Base-by-base conservation (phyloP, 805 yeast species). In the Spathaspora gorwiae region DNA sequence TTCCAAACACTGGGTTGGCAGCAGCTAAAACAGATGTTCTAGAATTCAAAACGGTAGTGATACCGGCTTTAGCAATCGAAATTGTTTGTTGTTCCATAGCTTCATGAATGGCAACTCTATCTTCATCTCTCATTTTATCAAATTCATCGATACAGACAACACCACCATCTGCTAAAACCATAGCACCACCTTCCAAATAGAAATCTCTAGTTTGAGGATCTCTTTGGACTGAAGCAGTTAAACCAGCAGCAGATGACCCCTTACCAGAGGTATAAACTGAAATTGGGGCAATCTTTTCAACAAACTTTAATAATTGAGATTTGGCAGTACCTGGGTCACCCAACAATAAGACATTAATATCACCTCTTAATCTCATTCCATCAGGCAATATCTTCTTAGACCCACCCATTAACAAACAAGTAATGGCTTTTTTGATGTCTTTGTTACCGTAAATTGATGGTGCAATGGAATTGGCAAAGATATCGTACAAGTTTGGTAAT, bases 261-360 rank as follows among this genome's bases (percentile, higher is more conserved):
- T 94, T 94, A 72, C 99, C 99, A 0, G 98, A 90, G 0, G 99
- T 92, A 65, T 92, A 94, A 34, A 94, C 90, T 3, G 98, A 82
- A 47, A 92, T 89, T 10, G 98, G 98, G 4, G 96, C 81, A 15
- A 87, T 90, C 60, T 92, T 90, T 62, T 94, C 98, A 14, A 90
- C 98, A 54, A 92, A 94, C 64, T 94, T 94, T 58, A 94, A 76
- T 50, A 94, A 70, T 71, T 94, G 99, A 9, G 99, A 94, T 64
- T 94, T 94, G 42, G 99, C 98, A 15, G 99, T 94, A 72, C 99
- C 99, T 24, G 99, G 99, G 60, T 94, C 99, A 68, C 99, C 99
- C 33, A 95, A 73, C 41, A 94, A 65, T 42, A 94, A 73, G 9
- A 94, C 97, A 60, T 94, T 94, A 57, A 94, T 88, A 63, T 94